Percentiles rank a stretch among this genome's conserved stretches.
Conservation (phyloP, 257 asterid genomes). For the Penstemon barbatus region DNA sequence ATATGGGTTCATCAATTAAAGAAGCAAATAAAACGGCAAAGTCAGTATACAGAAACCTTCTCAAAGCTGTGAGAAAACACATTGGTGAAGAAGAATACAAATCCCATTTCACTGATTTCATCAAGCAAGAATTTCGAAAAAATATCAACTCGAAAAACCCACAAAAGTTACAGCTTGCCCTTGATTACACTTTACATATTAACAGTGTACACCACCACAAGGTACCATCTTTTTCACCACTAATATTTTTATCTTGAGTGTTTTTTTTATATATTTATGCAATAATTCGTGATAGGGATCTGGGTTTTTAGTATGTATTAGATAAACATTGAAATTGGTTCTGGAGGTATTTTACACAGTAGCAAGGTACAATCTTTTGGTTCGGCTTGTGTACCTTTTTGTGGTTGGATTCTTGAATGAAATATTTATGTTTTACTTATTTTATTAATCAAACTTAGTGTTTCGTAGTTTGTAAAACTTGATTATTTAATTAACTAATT, state of each 20-base stretch:
- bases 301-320: too few relatives aligned
- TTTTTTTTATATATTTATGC: not conserved
- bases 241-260: too few relatives aligned
- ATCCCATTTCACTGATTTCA: conserved; percentile 63
- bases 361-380: too few relatives aligned
- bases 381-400: too few relatives aligned
- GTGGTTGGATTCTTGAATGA: too few relatives aligned
- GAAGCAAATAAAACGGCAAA: conserved; percentile 34
- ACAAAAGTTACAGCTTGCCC: conserved; percentile 59
- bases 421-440: too few relatives aligned
- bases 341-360: too few relatives aligned
- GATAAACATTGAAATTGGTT: too few relatives aligned
- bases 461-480: too few relatives aligned
- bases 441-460: too few relatives aligned
- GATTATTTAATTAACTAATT: too few relatives aligned
- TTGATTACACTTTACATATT: conserved; percentile 61
- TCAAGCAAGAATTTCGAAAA: conserved; percentile 66
- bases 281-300: too few relatives aligned
- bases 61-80: conserved; percentile 57
- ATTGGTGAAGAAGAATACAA: conserved; percentile 63
- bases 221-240: conserved; percentile 38
- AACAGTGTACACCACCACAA: conserved; percentile 87
- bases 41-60: conserved; percentile 64
- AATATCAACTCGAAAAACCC: conserved; percentile 29
- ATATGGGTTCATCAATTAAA: conserved; percentile 46